Base-by-base conservation (phyloP, 2,329 filamentous ascomycete species). In the Penicillium sp. region DNA sequence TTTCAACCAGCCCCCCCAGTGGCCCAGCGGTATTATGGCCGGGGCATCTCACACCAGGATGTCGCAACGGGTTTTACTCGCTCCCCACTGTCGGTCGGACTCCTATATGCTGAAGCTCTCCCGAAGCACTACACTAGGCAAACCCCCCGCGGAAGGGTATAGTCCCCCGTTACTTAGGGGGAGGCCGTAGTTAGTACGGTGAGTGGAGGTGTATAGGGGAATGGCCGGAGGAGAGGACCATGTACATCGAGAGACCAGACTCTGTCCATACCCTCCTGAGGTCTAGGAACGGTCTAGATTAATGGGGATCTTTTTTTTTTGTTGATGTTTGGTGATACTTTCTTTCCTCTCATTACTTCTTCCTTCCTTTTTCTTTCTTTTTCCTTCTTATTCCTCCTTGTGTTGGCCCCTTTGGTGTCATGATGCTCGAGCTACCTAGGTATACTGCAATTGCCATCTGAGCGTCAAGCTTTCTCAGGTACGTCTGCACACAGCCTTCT, bases 221-320 rank as follows among this genome's bases (percentile, higher is more conserved):
- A 48, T 13, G 45, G 31, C 21, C 45, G 45, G 45, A 48, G 45
- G 45, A 48, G 29, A n/a, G 45, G 45, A 48, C 21, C 43, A 47
- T 47, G 31, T 4, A 45, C 27, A 45, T 45, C 3, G 19, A 47
- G 19, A 3, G 21, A 13, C 31, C 45, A 23, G 4, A n/a, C 15
- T 48, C 19, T 35, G 44, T 17, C 4, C 27, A 48, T 48, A 35
- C 45, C 19, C 15, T 48, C 45, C 6, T 48, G 45, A 8, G 45
- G 45, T 36, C 31, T 23, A 48, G 45, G 31, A 35, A 25, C 8
- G 45, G 19, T 48, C 31, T 48, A 23, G 45, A 36, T 48, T 48
- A 13, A 36, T 48, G 31, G 45, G 45, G 45, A 48, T 3, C 7
- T n/a, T 48, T 25, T 48, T 35, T 23, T 35, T 21, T n/a, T 8